Conservation (phyloP, 768 basidiomycete genomes). For the Pleurotus pulmonarius region DNA sequence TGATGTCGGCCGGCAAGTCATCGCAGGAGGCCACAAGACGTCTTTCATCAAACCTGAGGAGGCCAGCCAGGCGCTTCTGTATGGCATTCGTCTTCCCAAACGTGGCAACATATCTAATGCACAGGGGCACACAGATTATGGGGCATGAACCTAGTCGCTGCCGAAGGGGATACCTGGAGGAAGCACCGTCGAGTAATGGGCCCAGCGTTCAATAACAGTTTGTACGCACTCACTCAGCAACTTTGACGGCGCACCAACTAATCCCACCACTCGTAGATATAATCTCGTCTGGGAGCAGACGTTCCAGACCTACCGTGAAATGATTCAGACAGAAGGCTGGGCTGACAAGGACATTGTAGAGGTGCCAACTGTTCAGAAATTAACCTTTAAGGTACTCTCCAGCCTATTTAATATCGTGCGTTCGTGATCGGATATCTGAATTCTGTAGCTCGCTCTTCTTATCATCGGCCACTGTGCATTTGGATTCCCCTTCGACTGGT, state of each 20-base stretch:
- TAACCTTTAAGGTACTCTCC: conserved; percentile 31
- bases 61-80: conserved; percentile 29
- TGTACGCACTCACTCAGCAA: no score
- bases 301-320: conserved; percentile 30
- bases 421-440: not conserved
- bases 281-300: conserved; percentile 38
- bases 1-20: conserved; percentile 42
- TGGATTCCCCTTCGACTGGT: conserved; percentile 41
- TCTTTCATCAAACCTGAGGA: conserved; percentile 36
- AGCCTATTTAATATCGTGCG: not conserved
- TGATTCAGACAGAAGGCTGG: conserved; percentile 36
- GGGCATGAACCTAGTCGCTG: conserved; percentile 27
- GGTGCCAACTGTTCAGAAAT: conserved; percentile 25
- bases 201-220: conserved; percentile 25
- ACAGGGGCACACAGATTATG: conserved; percentile 13
- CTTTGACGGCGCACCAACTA: no score
- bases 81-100: conserved; percentile 9
- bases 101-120: no score
- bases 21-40: conserved; percentile 32
- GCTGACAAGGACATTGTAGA: conserved; percentile 20
- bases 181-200: conserved; percentile 29
- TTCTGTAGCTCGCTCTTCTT: conserved; percentile 34
- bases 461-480: conserved; percentile 44
- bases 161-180: conserved; percentile 26
- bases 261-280: no score